A percentile compares a stretch with the other conserved stretches of the same genome.
Conservation (phyloP, 31 red algal species). For the Endocladia muricata region DNA sequence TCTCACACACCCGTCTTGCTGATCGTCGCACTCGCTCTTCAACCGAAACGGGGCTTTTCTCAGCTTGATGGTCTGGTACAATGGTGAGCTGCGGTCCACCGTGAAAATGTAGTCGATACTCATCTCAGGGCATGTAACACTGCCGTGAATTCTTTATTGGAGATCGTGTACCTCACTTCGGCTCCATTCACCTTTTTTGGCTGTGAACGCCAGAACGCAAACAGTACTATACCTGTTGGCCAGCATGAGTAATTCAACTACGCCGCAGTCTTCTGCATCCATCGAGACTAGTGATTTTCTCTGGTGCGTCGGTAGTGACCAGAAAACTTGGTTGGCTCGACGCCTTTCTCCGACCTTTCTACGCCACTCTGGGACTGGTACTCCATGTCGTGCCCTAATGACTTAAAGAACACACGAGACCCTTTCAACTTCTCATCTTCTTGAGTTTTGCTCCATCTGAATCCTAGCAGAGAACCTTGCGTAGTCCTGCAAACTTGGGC, state of each 20-base stretch:
- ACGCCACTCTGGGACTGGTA: background rate
- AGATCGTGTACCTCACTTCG: background rate
- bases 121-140: conserved; percentile 2
- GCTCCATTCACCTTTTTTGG: background rate
- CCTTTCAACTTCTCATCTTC: background rate
- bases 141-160: background rate
- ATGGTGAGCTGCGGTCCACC: background rate
- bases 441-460: background rate
- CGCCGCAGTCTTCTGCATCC: background rate
- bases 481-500: background rate
- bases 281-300: background rate
- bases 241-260: background rate
- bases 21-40: background rate
- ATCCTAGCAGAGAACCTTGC: background rate
- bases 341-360: background rate
- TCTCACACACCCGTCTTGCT: background rate
- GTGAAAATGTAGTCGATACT: background rate
- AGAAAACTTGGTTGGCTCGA: background rate
- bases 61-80: background rate
- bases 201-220: background rate
- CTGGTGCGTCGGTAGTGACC: background rate
- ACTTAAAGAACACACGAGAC: background rate
- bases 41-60: background rate
- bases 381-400: conserved; percentile 3
- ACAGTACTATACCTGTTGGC: no score